A percentile compares a stretch with the other conserved stretches of the same genome.
These are phyloP conservation scores for Sphaerulina vaccinii DNA, from an alignment of 2,329 filamentous ascomycete species.

Conservation along the genomic window DNA sequence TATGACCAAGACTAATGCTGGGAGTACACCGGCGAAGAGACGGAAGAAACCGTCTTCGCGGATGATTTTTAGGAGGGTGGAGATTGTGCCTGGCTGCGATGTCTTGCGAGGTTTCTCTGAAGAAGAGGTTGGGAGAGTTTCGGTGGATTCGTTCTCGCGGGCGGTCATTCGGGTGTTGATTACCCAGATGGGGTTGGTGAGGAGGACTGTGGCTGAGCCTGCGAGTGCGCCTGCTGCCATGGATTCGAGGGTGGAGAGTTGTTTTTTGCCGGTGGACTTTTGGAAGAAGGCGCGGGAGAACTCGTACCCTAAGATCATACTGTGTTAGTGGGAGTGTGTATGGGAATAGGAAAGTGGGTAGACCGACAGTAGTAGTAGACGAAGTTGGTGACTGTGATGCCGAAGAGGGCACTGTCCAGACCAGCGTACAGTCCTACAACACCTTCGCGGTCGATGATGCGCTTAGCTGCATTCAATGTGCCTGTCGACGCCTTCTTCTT, in stretches of 20 bases:
- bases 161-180: conserved; percentile 98
- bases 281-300: conserved; percentile 90
- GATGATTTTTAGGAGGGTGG: conserved; percentile 76
- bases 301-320: conserved; percentile 70
- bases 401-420: conserved; percentile 89
- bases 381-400: conserved; percentile 98
- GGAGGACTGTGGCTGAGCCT: conserved; percentile 86
- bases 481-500: conserved; percentile 86
- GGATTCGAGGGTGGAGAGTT: conserved; percentile 85
- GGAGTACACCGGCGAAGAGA: conserved; percentile 88
- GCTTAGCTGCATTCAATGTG: conserved; percentile 76
- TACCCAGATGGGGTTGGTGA: conserved; percentile 99
- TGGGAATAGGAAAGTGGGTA: background rate
- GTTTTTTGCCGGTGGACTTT: conserved; percentile 68
- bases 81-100: conserved; percentile 70
- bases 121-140: conserved; percentile 38
- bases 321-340: conserved; percentile 13
- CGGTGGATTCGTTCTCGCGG: conserved; percentile 61
- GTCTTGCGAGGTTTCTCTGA: conserved; percentile 43
- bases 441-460: conserved; percentile 89
- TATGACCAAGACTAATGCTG: conserved; percentile 89
- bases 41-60: conserved; percentile 79
- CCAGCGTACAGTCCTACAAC: conserved; percentile 86
- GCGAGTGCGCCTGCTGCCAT: conserved; percentile 95
- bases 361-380: conserved; percentile 92